phyloP scores from a whole-genome alignment of 192 early-diverging fungal species.

The Rhizophagus clarus region DNA sequence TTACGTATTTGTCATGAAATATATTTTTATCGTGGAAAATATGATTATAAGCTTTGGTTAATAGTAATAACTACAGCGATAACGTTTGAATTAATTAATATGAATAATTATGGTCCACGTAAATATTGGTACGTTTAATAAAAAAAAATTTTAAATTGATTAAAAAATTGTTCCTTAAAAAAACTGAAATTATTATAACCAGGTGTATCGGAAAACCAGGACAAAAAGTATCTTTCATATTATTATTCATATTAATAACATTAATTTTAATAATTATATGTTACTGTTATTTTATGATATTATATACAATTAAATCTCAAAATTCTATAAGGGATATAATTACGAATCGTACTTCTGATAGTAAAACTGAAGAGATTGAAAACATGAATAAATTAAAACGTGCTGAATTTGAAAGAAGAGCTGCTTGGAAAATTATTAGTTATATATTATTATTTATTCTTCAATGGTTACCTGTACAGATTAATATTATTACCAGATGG shows the following conservation, averaged over 20 bases:
- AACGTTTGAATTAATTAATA: background rate
- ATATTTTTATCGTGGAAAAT: background rate
- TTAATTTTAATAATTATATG: too few relatives aligned
- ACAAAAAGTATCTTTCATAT: too few relatives aligned
- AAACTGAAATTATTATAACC: too few relatives aligned
- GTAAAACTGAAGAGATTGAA: background rate
- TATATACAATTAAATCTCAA: too few relatives aligned
- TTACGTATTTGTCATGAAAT: background rate
- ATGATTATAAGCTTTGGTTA: conserved; percentile 4
- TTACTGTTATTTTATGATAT: too few relatives aligned
- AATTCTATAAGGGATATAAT: too few relatives aligned
- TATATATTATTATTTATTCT: conserved; percentile 1
- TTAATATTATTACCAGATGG: too few relatives aligned
- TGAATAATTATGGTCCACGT: background rate
- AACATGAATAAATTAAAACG: background rate
- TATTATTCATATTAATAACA: too few relatives aligned
- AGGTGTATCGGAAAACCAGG: too few relatives aligned
- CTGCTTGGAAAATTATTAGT: background rate
- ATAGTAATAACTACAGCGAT: background rate
- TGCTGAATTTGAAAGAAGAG: background rate
- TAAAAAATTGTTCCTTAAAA: too few relatives aligned
- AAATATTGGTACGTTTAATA: conserved; percentile 26
- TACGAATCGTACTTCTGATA: too few relatives aligned
- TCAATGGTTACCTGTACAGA: background rate
- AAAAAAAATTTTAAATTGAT: too few relatives aligned